These are phyloP conservation scores for Mortierella alpina DNA, from an alignment of 192 early-diverging fungal species.

Conservation along the genomic window DNA sequence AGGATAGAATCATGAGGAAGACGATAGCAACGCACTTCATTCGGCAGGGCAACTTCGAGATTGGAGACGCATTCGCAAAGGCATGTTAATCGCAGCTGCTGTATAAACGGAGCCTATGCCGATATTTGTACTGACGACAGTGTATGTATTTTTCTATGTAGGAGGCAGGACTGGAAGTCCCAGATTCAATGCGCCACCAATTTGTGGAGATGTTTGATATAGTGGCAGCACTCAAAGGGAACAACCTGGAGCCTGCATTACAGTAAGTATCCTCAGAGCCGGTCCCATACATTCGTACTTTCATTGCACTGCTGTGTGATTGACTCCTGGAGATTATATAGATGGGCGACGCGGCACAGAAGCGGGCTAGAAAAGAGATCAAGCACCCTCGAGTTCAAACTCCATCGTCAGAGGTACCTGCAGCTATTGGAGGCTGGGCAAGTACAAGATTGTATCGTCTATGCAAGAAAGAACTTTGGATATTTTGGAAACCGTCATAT, in stretches of 20 bases:
- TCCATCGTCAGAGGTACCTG: slow-evolving; percentile 84
- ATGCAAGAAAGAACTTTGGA: slow-evolving; percentile 78
- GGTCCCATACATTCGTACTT: background rate
- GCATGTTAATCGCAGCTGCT: slow-evolving; percentile 2
- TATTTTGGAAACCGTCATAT: slow-evolving; percentile 72
- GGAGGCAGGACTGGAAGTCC: slow-evolving; percentile 59
- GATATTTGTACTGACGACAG: background rate
- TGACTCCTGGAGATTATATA: slow-evolving; percentile 19
- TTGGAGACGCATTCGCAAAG: slow-evolving; percentile 74
- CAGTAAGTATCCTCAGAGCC: slow-evolving; percentile 47
- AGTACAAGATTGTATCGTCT: slow-evolving; percentile 72
- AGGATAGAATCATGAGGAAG: slow-evolving; percentile 69
- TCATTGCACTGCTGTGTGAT: background rate
- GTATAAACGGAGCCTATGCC: background rate
- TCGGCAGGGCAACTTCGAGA: slow-evolving; percentile 86
- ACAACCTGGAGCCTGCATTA: slow-evolving; percentile 74
- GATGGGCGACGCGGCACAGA: slow-evolving; percentile 78
- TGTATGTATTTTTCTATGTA: background rate
- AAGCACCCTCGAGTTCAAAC: slow-evolving; percentile 86
- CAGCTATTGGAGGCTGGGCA: slow-evolving; percentile 69
- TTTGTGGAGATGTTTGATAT: slow-evolving; percentile 89
- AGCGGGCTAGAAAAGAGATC: slow-evolving; percentile 64
- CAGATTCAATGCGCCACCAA: slow-evolving; percentile 63
- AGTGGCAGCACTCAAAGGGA: slow-evolving; percentile 67
- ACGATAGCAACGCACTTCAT: slow-evolving; percentile 84